Evolutionary conservation across 2,329 filamentous ascomycete genomes (phyloP).

Genomic region (Curvularia eragrostidis): DNA sequence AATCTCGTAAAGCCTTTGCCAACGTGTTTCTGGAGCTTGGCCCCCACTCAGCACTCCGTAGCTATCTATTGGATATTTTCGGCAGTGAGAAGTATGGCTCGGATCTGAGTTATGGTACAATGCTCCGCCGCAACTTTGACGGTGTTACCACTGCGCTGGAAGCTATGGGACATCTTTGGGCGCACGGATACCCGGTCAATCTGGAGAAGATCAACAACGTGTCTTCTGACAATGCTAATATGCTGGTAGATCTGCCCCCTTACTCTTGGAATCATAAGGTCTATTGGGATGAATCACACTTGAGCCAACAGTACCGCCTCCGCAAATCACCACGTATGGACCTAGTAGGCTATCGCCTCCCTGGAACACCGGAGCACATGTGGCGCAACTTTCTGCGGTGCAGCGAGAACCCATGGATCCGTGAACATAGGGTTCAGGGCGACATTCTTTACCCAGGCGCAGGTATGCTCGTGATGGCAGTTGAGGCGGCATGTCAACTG

Average conservation of each 20-base stretch:
- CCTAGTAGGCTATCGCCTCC: conserved; percentile 13
- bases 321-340: conserved; percentile 9
- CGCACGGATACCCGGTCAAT: conserved; percentile 8
- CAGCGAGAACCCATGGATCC: conserved; percentile 20
- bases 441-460: conserved; percentile 54
- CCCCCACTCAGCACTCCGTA: conserved; percentile 14
- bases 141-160: conserved; percentile 8
- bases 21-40: conserved; percentile 15
- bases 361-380: conserved; percentile 6
- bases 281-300: conserved; percentile 9
- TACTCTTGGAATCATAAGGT: conserved; percentile 15
- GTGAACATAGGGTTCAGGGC: conserved; percentile 21
- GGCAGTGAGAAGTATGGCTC: not conserved
- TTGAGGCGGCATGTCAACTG: conserved; percentile 20
- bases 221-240: not conserved
- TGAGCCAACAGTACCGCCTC: conserved; percentile 11
- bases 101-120: not conserved
- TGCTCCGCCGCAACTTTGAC: conserved; percentile 8
- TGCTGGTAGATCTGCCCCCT: conserved; percentile 7
- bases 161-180: conserved; percentile 12
- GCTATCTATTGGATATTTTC: conserved; percentile 10
- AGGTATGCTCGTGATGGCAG: conserved; percentile 53
- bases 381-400: conserved; percentile 20
- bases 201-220: conserved; percentile 4
- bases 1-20: conserved; percentile 11